These are phyloP conservation scores for Microcyclosporella mali DNA, from an alignment of 2,329 filamentous ascomycete genomes.

Conservation along the genomic window DNA sequence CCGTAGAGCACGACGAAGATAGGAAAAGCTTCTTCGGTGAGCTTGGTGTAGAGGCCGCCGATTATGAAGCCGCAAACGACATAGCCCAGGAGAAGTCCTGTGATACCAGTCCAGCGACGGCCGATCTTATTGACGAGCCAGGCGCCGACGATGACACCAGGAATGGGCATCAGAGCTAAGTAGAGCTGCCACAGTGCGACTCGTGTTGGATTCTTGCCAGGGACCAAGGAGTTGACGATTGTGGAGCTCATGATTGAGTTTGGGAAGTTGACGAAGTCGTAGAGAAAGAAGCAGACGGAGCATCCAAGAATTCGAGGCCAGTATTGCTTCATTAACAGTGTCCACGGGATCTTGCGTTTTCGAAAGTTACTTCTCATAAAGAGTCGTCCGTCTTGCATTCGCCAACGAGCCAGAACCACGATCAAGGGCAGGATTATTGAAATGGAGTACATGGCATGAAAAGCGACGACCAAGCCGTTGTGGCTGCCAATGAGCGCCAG, in stretches of 20 bases:
- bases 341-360: constrained; percentile 40
- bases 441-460: constrained; percentile 39
- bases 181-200: constrained; percentile 48
- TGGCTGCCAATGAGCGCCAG: constrained; percentile 33
- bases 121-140: constrained; percentile 45
- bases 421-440: constrained; percentile 45
- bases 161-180: constrained; percentile 40
- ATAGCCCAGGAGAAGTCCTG: constrained; percentile 45
- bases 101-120: constrained; percentile 47
- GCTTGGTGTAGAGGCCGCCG: constrained; percentile 43
- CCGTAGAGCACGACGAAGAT: constrained; percentile 50
- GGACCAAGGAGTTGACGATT: constrained; percentile 33
- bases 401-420: constrained; percentile 23
- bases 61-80: constrained; percentile 49
- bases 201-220: constrained; percentile 34
- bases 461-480: constrained; percentile 37
- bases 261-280: constrained; percentile 45
- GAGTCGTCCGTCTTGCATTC: constrained; percentile 45
- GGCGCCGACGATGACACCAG: constrained; percentile 47
- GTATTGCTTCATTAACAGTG: constrained; percentile 37
- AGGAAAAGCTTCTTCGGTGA: constrained; percentile 41
- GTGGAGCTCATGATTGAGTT: constrained; percentile 44
- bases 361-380: constrained; percentile 47
- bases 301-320: constrained; percentile 17
- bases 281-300: constrained; percentile 22